Conservation (phyloP, 306 rosid species). For the Acacia melanoxylon region DNA sequence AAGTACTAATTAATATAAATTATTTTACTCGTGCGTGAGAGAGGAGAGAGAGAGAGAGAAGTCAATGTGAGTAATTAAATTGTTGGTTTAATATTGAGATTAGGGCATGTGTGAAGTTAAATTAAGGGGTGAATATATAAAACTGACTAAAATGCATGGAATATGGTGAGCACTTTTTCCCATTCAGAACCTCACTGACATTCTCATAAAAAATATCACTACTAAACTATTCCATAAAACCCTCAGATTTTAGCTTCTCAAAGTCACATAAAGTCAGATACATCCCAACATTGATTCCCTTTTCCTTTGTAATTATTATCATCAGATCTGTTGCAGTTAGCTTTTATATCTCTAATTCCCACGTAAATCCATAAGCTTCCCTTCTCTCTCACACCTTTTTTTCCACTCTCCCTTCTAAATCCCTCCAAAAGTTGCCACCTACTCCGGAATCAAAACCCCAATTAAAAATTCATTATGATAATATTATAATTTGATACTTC, state of each 20-base stretch:
- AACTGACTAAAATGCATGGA: slow-evolving; percentile 60
- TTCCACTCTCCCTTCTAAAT: slow-evolving; percentile 32
- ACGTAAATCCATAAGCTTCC: slow-evolving; percentile 55
- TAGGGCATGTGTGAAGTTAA: slow-evolving; percentile 40
- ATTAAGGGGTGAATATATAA: slow-evolving; percentile 33
- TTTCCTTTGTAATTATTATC: slow-evolving; percentile 74
- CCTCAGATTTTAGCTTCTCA: slow-evolving; percentile 55
- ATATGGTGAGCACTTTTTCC: slow-evolving; percentile 59
- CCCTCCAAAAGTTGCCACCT: slow-evolving; percentile 89
- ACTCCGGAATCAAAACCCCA: slow-evolving; percentile 74
- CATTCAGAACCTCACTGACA: slow-evolving; percentile 70
- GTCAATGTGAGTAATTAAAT: slow-evolving; percentile 19
- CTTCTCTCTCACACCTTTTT: slow-evolving; percentile 47
- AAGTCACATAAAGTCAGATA: slow-evolving; percentile 73
- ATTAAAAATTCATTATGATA: slow-evolving; percentile 42
- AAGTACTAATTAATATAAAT: no score
- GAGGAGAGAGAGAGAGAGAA: slow-evolving; percentile 32
- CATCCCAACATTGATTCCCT: slow-evolving; percentile 97
- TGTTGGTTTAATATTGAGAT: slow-evolving; percentile 29
- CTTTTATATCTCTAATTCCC: slow-evolving; percentile 20
- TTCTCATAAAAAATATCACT: slow-evolving; percentile 58
- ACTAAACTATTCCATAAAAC: slow-evolving; percentile 47
- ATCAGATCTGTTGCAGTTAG: slow-evolving; percentile 48
- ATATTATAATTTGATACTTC: slow-evolving; percentile 32
- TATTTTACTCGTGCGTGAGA: background rate